Evolutionary conservation across 495 filamentous ascomycete species (phyloP).

Genomic region (Neurospora discreta): DNA sequence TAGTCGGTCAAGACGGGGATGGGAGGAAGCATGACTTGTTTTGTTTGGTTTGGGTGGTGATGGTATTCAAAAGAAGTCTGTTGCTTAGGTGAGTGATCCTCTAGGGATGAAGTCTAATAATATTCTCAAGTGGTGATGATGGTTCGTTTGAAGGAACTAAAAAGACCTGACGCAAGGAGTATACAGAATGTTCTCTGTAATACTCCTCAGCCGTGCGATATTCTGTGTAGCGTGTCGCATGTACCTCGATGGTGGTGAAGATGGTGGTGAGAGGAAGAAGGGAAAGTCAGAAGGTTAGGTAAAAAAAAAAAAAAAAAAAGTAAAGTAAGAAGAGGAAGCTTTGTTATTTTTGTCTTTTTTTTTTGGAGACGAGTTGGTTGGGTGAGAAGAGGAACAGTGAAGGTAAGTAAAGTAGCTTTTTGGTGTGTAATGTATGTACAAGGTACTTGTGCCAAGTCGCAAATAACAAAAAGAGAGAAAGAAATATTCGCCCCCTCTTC

Average conservation of each 20-base stretch:
- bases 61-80: background rate
- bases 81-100: background rate
- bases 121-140: background rate
- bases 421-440: background rate
- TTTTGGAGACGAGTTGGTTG: background rate
- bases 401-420: background rate
- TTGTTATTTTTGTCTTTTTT: background rate
- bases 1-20: slow-evolving; percentile 73
- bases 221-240: slow-evolving; percentile 10
- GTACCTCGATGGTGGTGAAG: slow-evolving; percentile 19
- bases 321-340: background rate
- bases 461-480: background rate
- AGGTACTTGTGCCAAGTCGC: background rate
- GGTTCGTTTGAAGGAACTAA: slow-evolving; percentile 12
- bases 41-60: background rate
- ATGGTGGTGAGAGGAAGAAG: slow-evolving; percentile 2
- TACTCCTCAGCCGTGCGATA: slow-evolving; percentile 52
- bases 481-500: background rate
- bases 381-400: background rate
- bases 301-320: background rate
- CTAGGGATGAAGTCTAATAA: background rate
- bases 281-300: background rate
- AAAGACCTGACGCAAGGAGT: slow-evolving; percentile 51
- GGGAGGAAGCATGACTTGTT: slow-evolving; percentile 61
- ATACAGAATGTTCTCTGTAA: slow-evolving; percentile 44